phyloP scores from a whole-genome alignment of 2,329 filamentous ascomycete species.

The Fonsecaea monophora region DNA sequence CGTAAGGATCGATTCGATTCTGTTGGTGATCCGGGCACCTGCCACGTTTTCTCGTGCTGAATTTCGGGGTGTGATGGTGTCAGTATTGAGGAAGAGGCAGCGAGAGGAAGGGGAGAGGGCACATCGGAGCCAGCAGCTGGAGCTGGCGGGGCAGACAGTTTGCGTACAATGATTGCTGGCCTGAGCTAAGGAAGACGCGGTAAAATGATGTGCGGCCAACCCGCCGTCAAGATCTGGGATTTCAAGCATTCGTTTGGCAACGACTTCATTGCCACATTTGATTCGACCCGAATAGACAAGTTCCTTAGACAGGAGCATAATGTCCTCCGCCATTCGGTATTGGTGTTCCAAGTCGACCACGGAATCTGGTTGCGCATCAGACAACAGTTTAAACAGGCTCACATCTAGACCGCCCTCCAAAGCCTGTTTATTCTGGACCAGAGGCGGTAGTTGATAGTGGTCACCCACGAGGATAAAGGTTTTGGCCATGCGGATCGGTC shows the following conservation, averaged over 20 bases:
- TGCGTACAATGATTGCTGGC: slow-evolving; percentile 17
- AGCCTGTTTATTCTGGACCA: slow-evolving; percentile 91
- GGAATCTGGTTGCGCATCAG: slow-evolving; percentile 82
- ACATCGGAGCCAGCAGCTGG: slow-evolving; percentile 78
- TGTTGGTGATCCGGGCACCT: slow-evolving; percentile 87
- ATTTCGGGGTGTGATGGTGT: slow-evolving; percentile 73
- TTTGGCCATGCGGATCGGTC: slow-evolving; percentile 88
- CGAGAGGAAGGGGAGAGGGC: slow-evolving; percentile 73
- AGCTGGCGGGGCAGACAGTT: slow-evolving; percentile 40
- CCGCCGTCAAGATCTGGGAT: slow-evolving; percentile 68
- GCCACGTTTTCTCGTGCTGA: slow-evolving; percentile 60
- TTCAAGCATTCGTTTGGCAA: slow-evolving; percentile 72
- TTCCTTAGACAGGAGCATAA: slow-evolving; percentile 91
- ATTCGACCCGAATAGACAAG: slow-evolving; percentile 91
- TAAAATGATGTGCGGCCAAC: slow-evolving; percentile 67
- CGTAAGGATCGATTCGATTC: slow-evolving; percentile 77
- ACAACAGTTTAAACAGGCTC: slow-evolving; percentile 91
- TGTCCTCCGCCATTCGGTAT: slow-evolving; percentile 97
- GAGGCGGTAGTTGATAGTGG: slow-evolving; percentile 91
- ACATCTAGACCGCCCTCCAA: slow-evolving; percentile 85
- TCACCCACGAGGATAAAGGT: slow-evolving; percentile 96
- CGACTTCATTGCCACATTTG: slow-evolving; percentile 81
- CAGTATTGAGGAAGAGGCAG: slow-evolving; percentile 89
- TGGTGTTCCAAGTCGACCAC: slow-evolving; percentile 94
- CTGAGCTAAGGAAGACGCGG: slow-evolving; percentile 50